Conservation (phyloP, 805 yeast genomes). For the Komagataella pastoris region DNA sequence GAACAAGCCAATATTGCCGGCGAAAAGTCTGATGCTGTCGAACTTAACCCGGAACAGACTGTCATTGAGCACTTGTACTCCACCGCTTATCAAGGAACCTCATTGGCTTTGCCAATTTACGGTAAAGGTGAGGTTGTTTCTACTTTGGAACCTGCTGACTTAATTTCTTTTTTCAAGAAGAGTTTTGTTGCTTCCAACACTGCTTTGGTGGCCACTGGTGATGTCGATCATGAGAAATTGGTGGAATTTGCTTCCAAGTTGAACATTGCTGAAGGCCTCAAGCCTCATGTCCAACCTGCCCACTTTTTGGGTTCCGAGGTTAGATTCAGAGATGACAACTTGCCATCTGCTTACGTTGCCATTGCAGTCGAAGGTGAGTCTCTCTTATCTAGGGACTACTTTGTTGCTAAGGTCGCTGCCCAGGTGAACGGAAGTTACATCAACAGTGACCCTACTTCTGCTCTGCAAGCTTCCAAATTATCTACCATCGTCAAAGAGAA, state of each 20-base stretch:
- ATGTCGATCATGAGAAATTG: conserved; percentile 53
- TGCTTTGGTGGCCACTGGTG: conserved; percentile 60
- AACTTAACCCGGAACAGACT: conserved; percentile 38
- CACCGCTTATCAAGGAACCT: conserved; percentile 79
- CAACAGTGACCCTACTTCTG: conserved; percentile 38
- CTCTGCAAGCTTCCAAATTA: conserved; percentile 55
- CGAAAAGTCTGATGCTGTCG: conserved; percentile 37
- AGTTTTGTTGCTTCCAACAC: conserved; percentile 50
- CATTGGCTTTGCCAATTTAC: conserved; percentile 60
- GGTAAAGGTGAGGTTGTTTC: conserved; percentile 61
- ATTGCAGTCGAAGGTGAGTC: conserved; percentile 69
- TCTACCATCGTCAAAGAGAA: conserved; percentile 56
- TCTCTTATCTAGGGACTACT: conserved; percentile 45
- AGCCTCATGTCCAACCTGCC: conserved; percentile 33
- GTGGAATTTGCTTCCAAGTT: conserved; percentile 50
- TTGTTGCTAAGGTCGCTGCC: conserved; percentile 65
- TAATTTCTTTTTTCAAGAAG: conserved; percentile 38
- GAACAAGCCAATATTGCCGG: conserved; percentile 32
- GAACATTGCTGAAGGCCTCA: conserved; percentile 36
- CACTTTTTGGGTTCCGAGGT: conserved; percentile 77
- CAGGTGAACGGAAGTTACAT: conserved; percentile 41
- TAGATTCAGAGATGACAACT: conserved; percentile 78
- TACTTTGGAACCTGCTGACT: conserved; percentile 44
- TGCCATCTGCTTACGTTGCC: conserved; percentile 68
- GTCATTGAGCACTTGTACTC: conserved; percentile 68